Percentiles rank a stretch among this genome's conserved stretches.
Conservation (phyloP, 2,329 filamentous ascomycete species). For the Penicillium hesseltinei region DNA sequence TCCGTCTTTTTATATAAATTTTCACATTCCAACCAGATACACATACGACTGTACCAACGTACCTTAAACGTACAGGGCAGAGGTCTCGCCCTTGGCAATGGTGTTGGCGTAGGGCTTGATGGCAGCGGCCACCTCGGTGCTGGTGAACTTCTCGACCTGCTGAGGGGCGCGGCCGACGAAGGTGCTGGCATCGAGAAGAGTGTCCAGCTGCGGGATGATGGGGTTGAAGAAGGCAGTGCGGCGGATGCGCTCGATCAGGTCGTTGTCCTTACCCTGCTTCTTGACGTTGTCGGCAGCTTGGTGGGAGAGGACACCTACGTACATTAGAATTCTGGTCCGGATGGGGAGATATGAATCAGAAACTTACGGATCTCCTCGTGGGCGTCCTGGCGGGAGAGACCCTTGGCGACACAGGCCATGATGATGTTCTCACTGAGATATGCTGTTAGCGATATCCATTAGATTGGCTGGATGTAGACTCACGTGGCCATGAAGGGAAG, state of each 20-base stretch:
- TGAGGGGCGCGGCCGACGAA: constrained; percentile 58
- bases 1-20: constrained; percentile 8
- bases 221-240: constrained; percentile 69
- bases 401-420: constrained; percentile 72
- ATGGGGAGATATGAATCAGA: background rate
- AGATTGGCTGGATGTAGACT: constrained; percentile 21
- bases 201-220: constrained; percentile 67
- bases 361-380: constrained; percentile 74
- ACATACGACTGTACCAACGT: background rate
- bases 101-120: constrained; percentile 47
- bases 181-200: constrained; percentile 62
- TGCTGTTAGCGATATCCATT: constrained; percentile 17
- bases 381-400: constrained; percentile 72
- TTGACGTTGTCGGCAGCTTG: constrained; percentile 71
- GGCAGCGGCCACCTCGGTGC: constrained; percentile 49
- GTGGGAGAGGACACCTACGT: constrained; percentile 65
- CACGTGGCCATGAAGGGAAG: constrained; percentile 83
- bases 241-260: constrained; percentile 76
- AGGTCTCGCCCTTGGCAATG: constrained; percentile 37
- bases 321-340: background rate
- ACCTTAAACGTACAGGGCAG: constrained; percentile 42
- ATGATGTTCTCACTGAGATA: constrained; percentile 55
- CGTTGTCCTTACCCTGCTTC: constrained; percentile 71
- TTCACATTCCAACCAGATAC: background rate
- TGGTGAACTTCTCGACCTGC: constrained; percentile 54